Evolutionary conservation across 2,329 filamentous ascomycete species (phyloP), one percentile per base, ranked within the genome.

Genomic region (Alternaria alternata): DNA sequence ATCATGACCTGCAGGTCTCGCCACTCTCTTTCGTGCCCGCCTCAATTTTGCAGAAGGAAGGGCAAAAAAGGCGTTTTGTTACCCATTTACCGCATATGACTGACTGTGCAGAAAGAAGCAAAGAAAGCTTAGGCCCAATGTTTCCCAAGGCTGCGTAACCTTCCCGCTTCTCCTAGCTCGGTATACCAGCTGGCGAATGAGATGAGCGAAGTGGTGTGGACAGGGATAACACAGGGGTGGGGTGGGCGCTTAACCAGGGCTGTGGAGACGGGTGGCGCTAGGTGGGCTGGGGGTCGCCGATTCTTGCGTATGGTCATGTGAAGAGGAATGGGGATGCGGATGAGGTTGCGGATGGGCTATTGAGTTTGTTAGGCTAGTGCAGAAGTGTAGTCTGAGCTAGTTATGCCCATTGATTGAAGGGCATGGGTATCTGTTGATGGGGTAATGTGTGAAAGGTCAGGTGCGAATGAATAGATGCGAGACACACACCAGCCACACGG

Each of bases 91-190:
- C 30, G 46, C 32, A 32, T 49, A 49, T 49, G 46, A 38, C 34
- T 32, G 30, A 48, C 36, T 16, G 20, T 9, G 39, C 46, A 18
- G 30, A 49, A 18, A 49, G 12, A 9, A 49, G 24, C 20, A 49
- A 49, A 26, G 20, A 49, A 49, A 49, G 46, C 46, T 36, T 18
- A 49, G 46, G 46, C 46, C 46, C 46, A 49, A 49, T 28, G 24
- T 20, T 54, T 54, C 63, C 64, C 67, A 68, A 67, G 58, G 54
- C 53, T 64, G 58, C 56, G 68, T 69, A 68, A 67, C 66, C 69
- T 68, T 69, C 67, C 71, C 71, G 66, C 65, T 53, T 32, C 48
- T 48, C 38, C 47, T 56, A 49, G 46, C 42, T 41, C 14, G 22
- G 30, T 28, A 20, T 47, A 36, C 18, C 46, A 49, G 32, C 7